Evolutionary conservation across 345 rosid species (phyloP).

Genomic region (Gossypium bickii): DNA sequence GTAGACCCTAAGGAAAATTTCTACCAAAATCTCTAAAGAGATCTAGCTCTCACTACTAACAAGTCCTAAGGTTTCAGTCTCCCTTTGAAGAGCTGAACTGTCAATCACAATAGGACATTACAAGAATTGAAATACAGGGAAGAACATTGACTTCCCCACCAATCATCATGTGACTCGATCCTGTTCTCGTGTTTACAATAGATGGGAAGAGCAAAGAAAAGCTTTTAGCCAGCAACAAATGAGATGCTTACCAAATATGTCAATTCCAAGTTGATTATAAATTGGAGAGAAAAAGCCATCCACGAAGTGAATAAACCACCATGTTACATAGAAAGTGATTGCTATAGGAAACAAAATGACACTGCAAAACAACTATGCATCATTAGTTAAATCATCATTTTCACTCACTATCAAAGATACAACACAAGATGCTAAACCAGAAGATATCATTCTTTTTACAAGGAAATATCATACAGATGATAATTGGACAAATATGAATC

Average conservation of each 20-base stretch:
- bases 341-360: conserved; percentile 94
- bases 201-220: background rate
- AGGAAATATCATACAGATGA: background rate
- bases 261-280: conserved; percentile 83
- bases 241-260: conserved; percentile 71
- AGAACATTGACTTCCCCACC: background rate
- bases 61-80: background rate
- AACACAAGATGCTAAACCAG: background rate
- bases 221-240: background rate
- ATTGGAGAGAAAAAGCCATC: conserved; percentile 98
- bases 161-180: background rate
- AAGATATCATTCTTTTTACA: background rate
- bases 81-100: background rate
- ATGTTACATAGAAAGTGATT: conserved; percentile 84
- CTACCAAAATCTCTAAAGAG: background rate
- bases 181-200: background rate
- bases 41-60: background rate
- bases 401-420: background rate
- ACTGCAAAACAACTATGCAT: conserved; percentile 46
- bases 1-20: background rate
- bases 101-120: background rate
- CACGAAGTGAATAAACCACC: conserved; percentile 99
- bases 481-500: background rate
- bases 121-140: background rate
- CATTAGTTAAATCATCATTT: conserved; percentile 9